Base-by-base conservation (phyloP, 2,329 filamentous ascomycete species). In the Trichoderma sp. region DNA sequence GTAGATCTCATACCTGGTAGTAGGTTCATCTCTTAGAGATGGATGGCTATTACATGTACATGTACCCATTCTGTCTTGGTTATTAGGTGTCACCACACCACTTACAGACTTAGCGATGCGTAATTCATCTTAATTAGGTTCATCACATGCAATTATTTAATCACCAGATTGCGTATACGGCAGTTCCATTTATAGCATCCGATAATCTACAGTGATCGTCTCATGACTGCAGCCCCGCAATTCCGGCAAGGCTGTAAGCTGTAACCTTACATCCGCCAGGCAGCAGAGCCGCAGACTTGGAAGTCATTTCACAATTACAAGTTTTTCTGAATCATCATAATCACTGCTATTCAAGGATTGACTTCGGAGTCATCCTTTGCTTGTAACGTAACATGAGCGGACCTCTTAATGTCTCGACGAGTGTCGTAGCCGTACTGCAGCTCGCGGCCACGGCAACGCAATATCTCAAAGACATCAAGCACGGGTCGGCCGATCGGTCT, bases 401-500 rank as follows among this genome's bases (percentile, higher is more conserved):
- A 9, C 50, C 33, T 64, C n/a, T 63, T 11, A 12, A 35, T 45
- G 31, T 71, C 11, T 62, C 68, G 18, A 29, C 68, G 24, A 64
- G 68, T 18, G 29, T 73, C n/a, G n/a, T 74, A 12, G 53, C 68
- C 24, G 18, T 77, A 4, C 74, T 74, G n/a, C 63, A 74, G 38
- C 33, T 62, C 35, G 63, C 56, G 9, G 59, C 64, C 18, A 53
- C 41, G 0, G 68, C 41, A 64, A 68, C 29, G n/a, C 41, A 56
- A 31, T 56, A 68, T 68, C 65, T 68, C 45, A 68, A 71, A 33
- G 71, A 76, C 29, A 27, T 74, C 16, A 77, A 75, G 18, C 21
- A 69, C 38, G 64, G 75, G 33, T 75, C 74, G 1, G n/a, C 63
- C n/a, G 74, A 77, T 21, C 67, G 75, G n/a, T 27, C 66, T 24